These are phyloP conservation scores for Tranzscheliella williamsii DNA, from an alignment of 1,284 basidiomycete species.

Conservation along the genomic window DNA sequence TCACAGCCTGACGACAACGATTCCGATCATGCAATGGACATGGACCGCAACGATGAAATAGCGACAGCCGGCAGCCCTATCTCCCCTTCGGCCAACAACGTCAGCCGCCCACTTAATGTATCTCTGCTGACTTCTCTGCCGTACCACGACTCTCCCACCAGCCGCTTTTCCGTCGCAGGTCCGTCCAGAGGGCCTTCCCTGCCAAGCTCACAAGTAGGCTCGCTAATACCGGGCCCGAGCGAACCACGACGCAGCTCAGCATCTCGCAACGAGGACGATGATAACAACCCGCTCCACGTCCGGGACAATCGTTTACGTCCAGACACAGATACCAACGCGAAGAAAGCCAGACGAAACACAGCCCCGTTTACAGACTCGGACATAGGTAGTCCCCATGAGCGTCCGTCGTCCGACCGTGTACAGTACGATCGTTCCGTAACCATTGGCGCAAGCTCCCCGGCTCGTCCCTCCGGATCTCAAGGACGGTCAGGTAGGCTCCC, in stretches of 20 bases:
- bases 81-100: constrained; percentile 3
- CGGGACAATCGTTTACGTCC: not conserved
- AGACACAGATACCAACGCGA: not conserved
- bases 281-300: not conserved
- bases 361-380: not conserved
- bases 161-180: constrained; percentile 24
- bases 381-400: not conserved
- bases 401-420: not conserved
- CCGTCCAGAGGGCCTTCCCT: not conserved
- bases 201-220: not conserved
- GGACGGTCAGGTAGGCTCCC: constrained; percentile 25
- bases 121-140: constrained; percentile 21
- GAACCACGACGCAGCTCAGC: not conserved
- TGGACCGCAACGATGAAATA: constrained; percentile 29
- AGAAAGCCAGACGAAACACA: constrained; percentile 3
- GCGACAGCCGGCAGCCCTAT: too few species aligned
- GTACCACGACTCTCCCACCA: constrained; percentile 27
- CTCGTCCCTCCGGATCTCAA: not conserved
- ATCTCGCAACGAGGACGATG: not conserved
- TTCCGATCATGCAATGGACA: constrained; percentile 31
- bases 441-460: not conserved
- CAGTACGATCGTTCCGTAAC: not conserved
- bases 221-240: constrained; percentile 14
- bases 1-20: constrained; percentile 1
- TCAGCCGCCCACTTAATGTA: constrained; percentile 18